A percentile compares a stretch with the other conserved stretches of the same genome.
phyloP scores from a whole-genome alignment of 345 rosid genomes.

The Dimocarpus longan region DNA sequence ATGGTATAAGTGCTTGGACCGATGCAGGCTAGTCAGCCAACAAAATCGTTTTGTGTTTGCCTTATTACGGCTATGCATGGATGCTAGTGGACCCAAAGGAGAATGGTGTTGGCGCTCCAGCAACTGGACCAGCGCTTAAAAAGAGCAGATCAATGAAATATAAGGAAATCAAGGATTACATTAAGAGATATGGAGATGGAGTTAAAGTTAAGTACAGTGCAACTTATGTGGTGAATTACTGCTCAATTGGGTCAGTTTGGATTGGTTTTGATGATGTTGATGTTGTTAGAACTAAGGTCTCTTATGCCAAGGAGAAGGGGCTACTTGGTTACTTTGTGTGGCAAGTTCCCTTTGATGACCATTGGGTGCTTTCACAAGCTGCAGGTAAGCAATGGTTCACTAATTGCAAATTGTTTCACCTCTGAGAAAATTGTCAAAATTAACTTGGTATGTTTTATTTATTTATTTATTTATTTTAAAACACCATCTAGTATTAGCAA shows the following conservation, averaged over 20 bases:
- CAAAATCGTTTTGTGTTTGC: slow-evolving; percentile 30
- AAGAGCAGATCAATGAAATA: slow-evolving; percentile 31
- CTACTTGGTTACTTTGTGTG: slow-evolving; percentile 43
- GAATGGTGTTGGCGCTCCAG: slow-evolving; percentile 12
- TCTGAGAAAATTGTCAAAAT: too few relatives aligned
- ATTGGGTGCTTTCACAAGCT: slow-evolving; percentile 41
- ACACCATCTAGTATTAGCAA: too few relatives aligned
- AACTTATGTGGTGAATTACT: slow-evolving; percentile 34
- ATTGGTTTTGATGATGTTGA: slow-evolving; percentile 50
- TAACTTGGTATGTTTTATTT: too few relatives aligned
- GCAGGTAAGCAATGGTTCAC: background rate
- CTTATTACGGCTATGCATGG: slow-evolving; percentile 42
- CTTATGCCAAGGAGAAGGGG: slow-evolving; percentile 38
- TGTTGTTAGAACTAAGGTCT: slow-evolving; percentile 36
- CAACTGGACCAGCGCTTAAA: background rate
- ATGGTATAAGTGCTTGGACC: background rate
- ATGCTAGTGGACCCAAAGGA: background rate
- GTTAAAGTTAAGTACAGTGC: slow-evolving; percentile 26
- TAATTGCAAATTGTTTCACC: too few relatives aligned
- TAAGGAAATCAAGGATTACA: slow-evolving; percentile 28
- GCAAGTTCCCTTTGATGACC: slow-evolving; percentile 36
- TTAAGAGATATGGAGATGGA: slow-evolving; percentile 11
- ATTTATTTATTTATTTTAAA: too few relatives aligned
- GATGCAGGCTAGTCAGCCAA: slow-evolving; percentile 15
- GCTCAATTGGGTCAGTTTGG: slow-evolving; percentile 31